Evolutionary conservation across 2,329 filamentous ascomycete genomes (phyloP), one percentile per base, ranked within the genome.

Genomic region (Gyromitra esculenta): DNA sequence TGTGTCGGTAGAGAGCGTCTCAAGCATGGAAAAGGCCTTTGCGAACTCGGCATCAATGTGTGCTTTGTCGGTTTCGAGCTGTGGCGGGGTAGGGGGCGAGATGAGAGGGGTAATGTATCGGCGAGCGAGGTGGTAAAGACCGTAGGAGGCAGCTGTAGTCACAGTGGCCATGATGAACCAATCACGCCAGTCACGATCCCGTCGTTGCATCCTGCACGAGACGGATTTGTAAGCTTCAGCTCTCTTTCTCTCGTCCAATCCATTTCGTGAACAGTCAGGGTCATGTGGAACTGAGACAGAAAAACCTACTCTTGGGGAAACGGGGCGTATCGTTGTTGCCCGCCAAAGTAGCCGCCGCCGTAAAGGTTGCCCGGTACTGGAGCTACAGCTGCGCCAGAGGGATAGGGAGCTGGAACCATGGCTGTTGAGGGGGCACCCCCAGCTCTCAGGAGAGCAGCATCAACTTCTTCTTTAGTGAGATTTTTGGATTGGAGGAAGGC

Each of bases 151-250:
- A 63, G 94, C 93, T 73, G 94, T 91, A 78, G 96, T 91, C 11
- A 98, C 92, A 0, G 96, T 99, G 6, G 96, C 96, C 93, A 98
- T 97, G 84, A 99, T 98, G 85, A 99, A 99, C 92, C 94, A 98
- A 83, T 99, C 96, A 77, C 96, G 89, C 96, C 96, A 99, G 85
- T 99, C 96, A 82, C 96, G 79, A 68, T 77, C 79, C 37, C 75
- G 57, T 21, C 65, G 66, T 8, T 56, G 57, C 31, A 75, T 54
- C 52, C 72, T 75, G 54, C 31, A 52, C 15, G 48, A 73, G 67
- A 54, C 65, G 72, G 25, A 82, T 82, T 70, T 15, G 60, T 73
- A 50, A 73, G 69, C 69, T 48, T 25, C 37, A 25, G 52, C 6
- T 65, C 35, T 31, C 35, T 31, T 18, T 45, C 31, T 54, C 15